These are phyloP conservation scores for Grosmannia serpens DNA, from an alignment of 2,329 filamentous ascomycete genomes.

Conservation along the genomic window DNA sequence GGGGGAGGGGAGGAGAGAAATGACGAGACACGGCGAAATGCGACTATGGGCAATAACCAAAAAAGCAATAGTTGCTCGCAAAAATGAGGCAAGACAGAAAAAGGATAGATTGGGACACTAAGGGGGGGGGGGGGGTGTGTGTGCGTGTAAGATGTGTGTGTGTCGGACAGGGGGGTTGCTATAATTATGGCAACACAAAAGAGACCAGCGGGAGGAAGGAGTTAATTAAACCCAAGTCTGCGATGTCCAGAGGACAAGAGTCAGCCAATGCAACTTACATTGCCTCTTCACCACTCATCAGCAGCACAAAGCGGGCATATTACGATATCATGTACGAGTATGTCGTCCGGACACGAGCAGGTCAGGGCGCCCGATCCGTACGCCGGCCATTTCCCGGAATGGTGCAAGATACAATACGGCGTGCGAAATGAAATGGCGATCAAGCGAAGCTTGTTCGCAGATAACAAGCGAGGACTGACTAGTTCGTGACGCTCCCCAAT, in stretches of 20 bases:
- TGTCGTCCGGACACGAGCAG: neutral
- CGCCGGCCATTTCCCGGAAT: neutral
- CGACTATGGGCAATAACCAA: neutral
- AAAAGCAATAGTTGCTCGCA: neutral
- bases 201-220: neutral
- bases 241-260: neutral
- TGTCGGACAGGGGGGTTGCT: neutral
- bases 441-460: neutral
- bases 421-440: neutral
- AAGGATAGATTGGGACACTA: neutral
- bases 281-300: neutral
- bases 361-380: neutral
- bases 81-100: neutral
- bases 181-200: slow-evolving; percentile 4
- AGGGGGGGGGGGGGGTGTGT: neutral
- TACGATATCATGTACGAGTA: no score
- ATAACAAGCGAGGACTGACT: neutral
- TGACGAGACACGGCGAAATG: neutral
- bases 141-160: neutral
- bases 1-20: neutral
- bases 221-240: slow-evolving; percentile 1
- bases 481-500: neutral
- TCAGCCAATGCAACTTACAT: neutral
- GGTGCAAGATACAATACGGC: neutral
- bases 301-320: neutral